Evolutionary conservation across 2,329 filamentous ascomycete species (phyloP).

Genomic region (Akanthomyces dipterigenus): DNA sequence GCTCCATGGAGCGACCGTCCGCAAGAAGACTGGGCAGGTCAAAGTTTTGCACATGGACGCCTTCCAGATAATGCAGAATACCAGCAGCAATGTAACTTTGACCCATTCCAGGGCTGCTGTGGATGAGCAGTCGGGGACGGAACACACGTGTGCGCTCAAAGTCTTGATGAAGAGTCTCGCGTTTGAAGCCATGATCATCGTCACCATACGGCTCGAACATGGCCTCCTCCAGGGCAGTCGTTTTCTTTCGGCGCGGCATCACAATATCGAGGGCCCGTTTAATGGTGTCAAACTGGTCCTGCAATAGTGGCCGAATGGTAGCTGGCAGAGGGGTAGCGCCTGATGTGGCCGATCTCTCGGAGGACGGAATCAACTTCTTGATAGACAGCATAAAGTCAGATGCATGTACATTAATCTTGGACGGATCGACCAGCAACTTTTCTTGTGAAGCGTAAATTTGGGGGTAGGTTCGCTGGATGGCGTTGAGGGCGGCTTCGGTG

Average conservation of each 20-base stretch:
- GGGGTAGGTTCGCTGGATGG: slow-evolving; percentile 90
- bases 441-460: slow-evolving; percentile 90
- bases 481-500: slow-evolving; percentile 91
- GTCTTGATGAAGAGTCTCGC: slow-evolving; percentile 67
- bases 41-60: slow-evolving; percentile 89
- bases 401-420: slow-evolving; percentile 76
- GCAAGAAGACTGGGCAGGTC: slow-evolving; percentile 82
- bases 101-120: slow-evolving; percentile 83
- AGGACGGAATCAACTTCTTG: slow-evolving; percentile 94
- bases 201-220: slow-evolving; percentile 84
- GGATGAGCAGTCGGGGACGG: slow-evolving; percentile 77
- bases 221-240: slow-evolving; percentile 87
- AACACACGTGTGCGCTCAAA: slow-evolving; percentile 88
- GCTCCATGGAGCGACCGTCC: slow-evolving; percentile 77
- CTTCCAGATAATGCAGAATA: slow-evolving; percentile 84
- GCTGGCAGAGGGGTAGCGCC: slow-evolving; percentile 75
- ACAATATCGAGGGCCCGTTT: slow-evolving; percentile 64
- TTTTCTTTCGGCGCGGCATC: slow-evolving; percentile 76
- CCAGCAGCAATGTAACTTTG: slow-evolving; percentile 84
- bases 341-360: slow-evolving; percentile 80
- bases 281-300: slow-evolving; percentile 64
- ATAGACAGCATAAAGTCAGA: slow-evolving; percentile 97
- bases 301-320: slow-evolving; percentile 73
- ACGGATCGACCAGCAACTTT: slow-evolving; percentile 82
- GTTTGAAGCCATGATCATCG: slow-evolving; percentile 73